phyloP scores from a whole-genome alignment of 2,329 filamentous ascomycete genomes.

The Chlorencoelia australis region DNA sequence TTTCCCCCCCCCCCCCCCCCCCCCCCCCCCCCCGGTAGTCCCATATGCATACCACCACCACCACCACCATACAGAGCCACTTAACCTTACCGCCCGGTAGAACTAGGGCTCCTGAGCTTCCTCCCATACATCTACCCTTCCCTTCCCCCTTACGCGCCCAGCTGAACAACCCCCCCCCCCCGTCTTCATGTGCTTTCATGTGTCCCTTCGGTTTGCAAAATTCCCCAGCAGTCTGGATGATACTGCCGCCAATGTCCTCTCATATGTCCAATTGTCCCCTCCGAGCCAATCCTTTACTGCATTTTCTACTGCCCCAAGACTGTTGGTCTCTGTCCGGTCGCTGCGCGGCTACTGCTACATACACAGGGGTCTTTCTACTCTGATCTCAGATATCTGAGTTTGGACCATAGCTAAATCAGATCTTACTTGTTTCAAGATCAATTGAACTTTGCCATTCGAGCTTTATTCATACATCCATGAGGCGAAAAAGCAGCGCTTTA shows the following conservation, averaged over 20 bases:
- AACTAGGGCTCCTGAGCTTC: too few relatives aligned
- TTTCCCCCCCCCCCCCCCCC: too few relatives aligned
- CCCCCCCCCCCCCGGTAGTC: too few relatives aligned
- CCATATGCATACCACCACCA: too few relatives aligned
- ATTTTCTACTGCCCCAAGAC: slow-evolving; percentile 1
- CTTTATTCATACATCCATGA: slow-evolving; percentile 7
- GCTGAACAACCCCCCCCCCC: too few relatives aligned
- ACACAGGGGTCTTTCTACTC: too few relatives aligned
- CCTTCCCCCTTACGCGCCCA: too few relatives aligned
- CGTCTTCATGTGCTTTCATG: too few relatives aligned
- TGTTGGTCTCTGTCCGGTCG: slow-evolving; percentile 3
- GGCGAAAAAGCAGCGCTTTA: slow-evolving; percentile 5
- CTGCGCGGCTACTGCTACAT: slow-evolving; percentile 4
- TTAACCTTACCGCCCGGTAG: too few relatives aligned
- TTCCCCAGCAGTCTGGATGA: slow-evolving; percentile 6
- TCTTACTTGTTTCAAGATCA: slow-evolving; percentile 8
- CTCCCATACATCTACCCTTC: too few relatives aligned
- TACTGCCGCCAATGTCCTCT: slow-evolving; percentile 8
- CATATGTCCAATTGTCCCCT: not conserved
- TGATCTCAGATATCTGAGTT: slow-evolving; percentile 2
- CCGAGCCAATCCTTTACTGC: slow-evolving; percentile 3
- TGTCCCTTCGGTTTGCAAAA: too few relatives aligned
- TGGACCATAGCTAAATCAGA: slow-evolving; percentile 3
- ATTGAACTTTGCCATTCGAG: slow-evolving; percentile 4
- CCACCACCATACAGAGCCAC: too few relatives aligned